Evolutionary conservation across 2,329 filamentous ascomycete species (phyloP).

Genomic region (Xylariaceae sp.): DNA sequence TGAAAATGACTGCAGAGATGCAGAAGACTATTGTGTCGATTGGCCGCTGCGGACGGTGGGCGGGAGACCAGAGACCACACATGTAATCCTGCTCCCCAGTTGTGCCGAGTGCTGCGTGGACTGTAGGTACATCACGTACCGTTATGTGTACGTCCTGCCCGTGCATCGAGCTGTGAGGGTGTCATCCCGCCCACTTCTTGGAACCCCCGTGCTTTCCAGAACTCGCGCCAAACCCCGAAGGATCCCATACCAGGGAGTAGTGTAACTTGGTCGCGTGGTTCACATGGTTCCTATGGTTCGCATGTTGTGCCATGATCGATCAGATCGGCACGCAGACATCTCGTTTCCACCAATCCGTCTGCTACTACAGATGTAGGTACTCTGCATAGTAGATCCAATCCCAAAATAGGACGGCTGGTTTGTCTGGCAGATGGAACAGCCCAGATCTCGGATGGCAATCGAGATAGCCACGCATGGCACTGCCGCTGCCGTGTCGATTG

Average conservation of each 20-base stretch:
- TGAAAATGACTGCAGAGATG: conserved; percentile 28
- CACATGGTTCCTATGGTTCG: conserved; percentile 3
- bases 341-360: background rate
- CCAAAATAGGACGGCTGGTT: too few species aligned
- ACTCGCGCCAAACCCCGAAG: background rate
- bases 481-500: background rate
- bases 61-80: conserved; percentile 7
- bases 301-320: conserved; percentile 13
- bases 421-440: too few species aligned
- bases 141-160: background rate
- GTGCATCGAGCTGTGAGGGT: background rate
- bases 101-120: background rate
- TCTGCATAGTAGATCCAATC: background rate
- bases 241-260: background rate
- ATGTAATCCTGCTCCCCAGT: background rate
- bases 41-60: conserved; percentile 21
- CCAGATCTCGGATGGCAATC: background rate
- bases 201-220: background rate
- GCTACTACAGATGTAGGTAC: background rate
- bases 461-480: background rate
- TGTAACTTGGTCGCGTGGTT: background rate
- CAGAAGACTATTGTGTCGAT: conserved; percentile 29
- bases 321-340: background rate
- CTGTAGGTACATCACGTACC: background rate
- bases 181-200: background rate